Percentiles rank a stretch among this genome's conserved stretches.
phyloP scores from a whole-genome alignment of 2,329 filamentous ascomycete genomes.

The Orbilia ellipsospora region DNA sequence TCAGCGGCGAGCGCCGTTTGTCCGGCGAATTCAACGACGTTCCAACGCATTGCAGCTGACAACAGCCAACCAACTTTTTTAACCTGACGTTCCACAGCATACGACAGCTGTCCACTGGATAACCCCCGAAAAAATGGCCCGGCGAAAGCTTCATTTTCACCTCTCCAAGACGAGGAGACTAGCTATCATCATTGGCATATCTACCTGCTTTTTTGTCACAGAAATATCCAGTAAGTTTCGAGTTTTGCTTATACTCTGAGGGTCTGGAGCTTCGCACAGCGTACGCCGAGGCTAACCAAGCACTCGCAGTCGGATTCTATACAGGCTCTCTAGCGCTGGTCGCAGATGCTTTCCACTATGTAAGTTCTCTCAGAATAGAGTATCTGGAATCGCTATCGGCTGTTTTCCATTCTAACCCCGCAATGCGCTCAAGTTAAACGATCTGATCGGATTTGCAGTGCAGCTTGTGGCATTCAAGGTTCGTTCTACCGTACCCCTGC shows the following conservation, averaged over 20 bases:
- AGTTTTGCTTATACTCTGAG: background rate
- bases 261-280: background rate
- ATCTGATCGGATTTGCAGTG: slow-evolving; percentile 75
- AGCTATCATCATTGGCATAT: slow-evolving; percentile 64
- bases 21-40: background rate
- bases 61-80: slow-evolving; percentile 13
- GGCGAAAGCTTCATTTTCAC: slow-evolving; percentile 29
- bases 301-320: slow-evolving; percentile 71
- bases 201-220: slow-evolving; percentile 65
- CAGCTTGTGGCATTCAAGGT: slow-evolving; percentile 74
- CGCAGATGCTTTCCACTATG: slow-evolving; percentile 83
- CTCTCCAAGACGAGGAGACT: slow-evolving; percentile 57
- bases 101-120: background rate
- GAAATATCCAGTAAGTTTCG: slow-evolving; percentile 64
- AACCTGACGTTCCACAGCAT: slow-evolving; percentile 6
- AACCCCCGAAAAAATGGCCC: slow-evolving; percentile 18
- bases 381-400: background rate
- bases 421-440: slow-evolving; percentile 70
- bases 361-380: slow-evolving; percentile 62
- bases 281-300: slow-evolving; percentile 6
- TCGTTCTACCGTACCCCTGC: slow-evolving; percentile 3
- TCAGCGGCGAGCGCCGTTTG: background rate
- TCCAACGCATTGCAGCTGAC: slow-evolving; percentile 19
- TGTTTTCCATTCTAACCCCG: slow-evolving; percentile 3
- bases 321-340: slow-evolving; percentile 78